Evolutionary conservation across 1,139 yeast species (phyloP).

Genomic region (Blastobotrys ciferrii): DNA sequence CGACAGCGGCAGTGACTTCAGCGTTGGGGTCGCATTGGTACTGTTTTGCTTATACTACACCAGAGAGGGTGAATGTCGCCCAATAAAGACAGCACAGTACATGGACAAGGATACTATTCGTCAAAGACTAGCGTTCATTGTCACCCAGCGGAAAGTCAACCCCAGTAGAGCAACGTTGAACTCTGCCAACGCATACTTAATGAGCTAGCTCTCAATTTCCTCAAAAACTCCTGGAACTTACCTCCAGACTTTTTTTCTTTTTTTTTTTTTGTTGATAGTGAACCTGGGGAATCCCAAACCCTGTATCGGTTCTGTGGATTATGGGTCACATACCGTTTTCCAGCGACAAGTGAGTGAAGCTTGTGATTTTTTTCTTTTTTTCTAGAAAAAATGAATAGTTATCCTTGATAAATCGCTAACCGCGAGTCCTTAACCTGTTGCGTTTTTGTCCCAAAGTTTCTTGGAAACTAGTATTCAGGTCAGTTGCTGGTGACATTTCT

Average conservation of each 20-base stretch:
- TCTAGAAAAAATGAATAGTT: too few relatives aligned
- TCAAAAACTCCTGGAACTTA: too few relatives aligned
- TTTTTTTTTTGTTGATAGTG: too few relatives aligned
- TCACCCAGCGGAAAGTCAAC: constrained; percentile 50
- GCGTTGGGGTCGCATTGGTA: constrained; percentile 58
- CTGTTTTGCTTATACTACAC: constrained; percentile 50
- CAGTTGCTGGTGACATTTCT: constrained; percentile 18
- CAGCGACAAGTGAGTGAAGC: too few relatives aligned
- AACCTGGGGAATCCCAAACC: too few relatives aligned
- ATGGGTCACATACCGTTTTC: too few relatives aligned
- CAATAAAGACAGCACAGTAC: constrained; percentile 21
- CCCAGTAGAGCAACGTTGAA: constrained; percentile 80
- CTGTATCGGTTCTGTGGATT: too few relatives aligned
- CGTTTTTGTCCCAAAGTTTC: not conserved
- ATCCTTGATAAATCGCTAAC: not conserved
- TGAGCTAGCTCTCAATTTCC: too few relatives aligned
- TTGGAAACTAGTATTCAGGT: constrained; percentile 6
- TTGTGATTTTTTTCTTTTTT: too few relatives aligned
- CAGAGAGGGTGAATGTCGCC: constrained; percentile 40
- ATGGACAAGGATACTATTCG: constrained; percentile 45
- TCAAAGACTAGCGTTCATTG: constrained; percentile 53
- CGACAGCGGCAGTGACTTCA: constrained; percentile 63
- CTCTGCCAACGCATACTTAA: constrained; percentile 31
- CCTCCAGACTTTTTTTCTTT: too few relatives aligned
- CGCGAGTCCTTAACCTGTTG: not conserved